Evolutionary conservation across 2,329 filamentous ascomycete genomes (phyloP), one percentile per base, ranked within the genome.

Genomic region (Lasiodiplodia hormozganensis): DNA sequence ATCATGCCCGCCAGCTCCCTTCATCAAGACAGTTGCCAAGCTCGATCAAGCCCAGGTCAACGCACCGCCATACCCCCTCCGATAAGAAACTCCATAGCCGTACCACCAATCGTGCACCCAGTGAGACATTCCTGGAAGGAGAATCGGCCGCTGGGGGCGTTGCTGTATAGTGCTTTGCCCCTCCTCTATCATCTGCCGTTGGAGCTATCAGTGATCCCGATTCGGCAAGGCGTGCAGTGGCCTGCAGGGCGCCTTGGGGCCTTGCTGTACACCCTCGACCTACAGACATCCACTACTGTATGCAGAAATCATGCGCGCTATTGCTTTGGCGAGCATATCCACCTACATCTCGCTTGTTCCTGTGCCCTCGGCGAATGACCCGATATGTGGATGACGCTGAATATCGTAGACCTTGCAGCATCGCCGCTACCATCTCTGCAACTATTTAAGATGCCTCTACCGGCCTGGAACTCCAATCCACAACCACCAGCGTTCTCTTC

Each of bases 311-410:
- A 64, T 64, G 60, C 60, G 60, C 47, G 60, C 28, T 64, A 16
- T 18, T 64, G 21, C 60, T 51, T 52, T 38, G 23, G 4, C 43
- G 28, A 49, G 36, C 43, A 64, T 64, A 64, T 31, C 60, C 60
- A 64, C 60, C 23, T 31, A 21, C 60, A 4, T 51, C 58, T 51
- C 18, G 40, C 25, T 28, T 67, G 64, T 51, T 43, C 47, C 54
- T 60, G 23, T 57, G 54, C 40, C 47, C 25, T 52, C 54, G 65
- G 65, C 54, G 65, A 58, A 67, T 67, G 65, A 67, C 65, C 65
- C 49, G 65, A 38, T 52, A 53, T 21, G 40, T 58, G 43, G 54
- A 60, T 57, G 65, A 38, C 28, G 54, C 34, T 28, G 54, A 28
- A 34, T 38, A 21, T 28, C 18, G 65, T 54, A 56, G 54, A 31